Evolutionary conservation across 202 grass and related monocot species (phyloP), one percentile per base, ranked within the genome.

Genomic region (Cymbopogon flexuosus): DNA sequence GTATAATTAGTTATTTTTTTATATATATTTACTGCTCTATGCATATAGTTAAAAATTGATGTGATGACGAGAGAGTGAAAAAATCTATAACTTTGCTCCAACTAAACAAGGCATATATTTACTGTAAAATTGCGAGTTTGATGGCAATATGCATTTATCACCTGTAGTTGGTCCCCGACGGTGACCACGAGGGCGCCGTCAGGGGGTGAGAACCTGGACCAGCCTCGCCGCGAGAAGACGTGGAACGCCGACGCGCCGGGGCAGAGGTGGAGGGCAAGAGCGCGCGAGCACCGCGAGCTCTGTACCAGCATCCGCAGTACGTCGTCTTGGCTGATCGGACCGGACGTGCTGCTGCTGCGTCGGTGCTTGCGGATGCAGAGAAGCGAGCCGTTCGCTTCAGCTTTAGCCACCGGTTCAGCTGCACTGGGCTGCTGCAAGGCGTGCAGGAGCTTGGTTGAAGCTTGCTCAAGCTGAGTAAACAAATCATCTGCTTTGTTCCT

Each of bases 151-250:
- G 40, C 39, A n/a, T 31, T 40, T 52, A 15, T 84, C 77, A 96
- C 93, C 93, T 96, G 80, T 9, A 88, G 58, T 61, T 85, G 88
- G 67, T 96, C 84, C 7, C 93, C 90, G 18, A 93, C n/a, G 47
- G 90, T 85, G 71, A 96, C 79, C 54, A 96, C 73, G 40, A 88
- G 37, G 52, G 93, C 83, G 22, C 84, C 64, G 56, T 72, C 70
- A 12, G 58, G 52, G 2, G 87, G 88, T 30, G 68, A 54, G 87
- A 96, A 96, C 39, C 56, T 81, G 14, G 82, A 79, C 64, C 78
- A 81, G 22, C 92, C 89, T 76, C 89, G 83, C 78, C 79, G 85
- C 33, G 92, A 89, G 86, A 80, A 89, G 51, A 87, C 8, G 41
- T 83, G 70, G 62, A 91, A 94, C 21, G 54, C 75, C 0, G 86